Evolutionary conservation across 148 eudicot species (phyloP).

Genomic region (Chenopodium formosanum): DNA sequence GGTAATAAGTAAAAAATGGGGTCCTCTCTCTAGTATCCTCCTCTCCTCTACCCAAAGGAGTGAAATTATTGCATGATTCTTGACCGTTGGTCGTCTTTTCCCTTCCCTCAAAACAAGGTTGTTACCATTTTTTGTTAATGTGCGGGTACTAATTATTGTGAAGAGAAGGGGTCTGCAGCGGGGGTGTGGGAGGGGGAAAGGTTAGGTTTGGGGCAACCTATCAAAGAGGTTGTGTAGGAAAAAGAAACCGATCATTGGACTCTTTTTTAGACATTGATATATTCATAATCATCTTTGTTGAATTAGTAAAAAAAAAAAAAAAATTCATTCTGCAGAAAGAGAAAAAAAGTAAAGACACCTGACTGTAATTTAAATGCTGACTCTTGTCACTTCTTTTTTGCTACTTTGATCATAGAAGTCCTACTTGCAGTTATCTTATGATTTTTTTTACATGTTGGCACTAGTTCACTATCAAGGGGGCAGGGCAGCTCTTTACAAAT

Average conservation of each 20-base stretch:
- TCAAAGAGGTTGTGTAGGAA: not conserved
- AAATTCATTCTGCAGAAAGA: not conserved
- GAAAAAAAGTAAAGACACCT: not conserved
- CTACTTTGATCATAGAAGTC: not conserved
- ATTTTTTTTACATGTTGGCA: not conserved
- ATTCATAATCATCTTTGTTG: not conserved
- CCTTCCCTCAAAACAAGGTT: not conserved
- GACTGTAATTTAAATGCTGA: not conserved
- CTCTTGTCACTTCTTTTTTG: not conserved
- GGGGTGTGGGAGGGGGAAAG: not conserved
- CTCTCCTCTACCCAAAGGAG: no score
- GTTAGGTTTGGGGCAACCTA: not conserved
- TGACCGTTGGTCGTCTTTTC: no score
- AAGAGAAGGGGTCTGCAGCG: not conserved
- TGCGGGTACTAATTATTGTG: not conserved
- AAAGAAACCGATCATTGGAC: not conserved
- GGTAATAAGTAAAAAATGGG: slow-evolving; percentile 37
- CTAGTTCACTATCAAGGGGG: not conserved
- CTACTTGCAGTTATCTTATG: not conserved
- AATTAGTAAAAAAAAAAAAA: not conserved
- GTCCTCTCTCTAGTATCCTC: not conserved
- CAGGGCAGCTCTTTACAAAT: not conserved
- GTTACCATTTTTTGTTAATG: not conserved
- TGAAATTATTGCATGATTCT: no score
- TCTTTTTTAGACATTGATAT: not conserved